These are phyloP conservation scores for Fusarium coffeatum DNA, from an alignment of 2,329 filamentous ascomycete species.

Conservation along the genomic window DNA sequence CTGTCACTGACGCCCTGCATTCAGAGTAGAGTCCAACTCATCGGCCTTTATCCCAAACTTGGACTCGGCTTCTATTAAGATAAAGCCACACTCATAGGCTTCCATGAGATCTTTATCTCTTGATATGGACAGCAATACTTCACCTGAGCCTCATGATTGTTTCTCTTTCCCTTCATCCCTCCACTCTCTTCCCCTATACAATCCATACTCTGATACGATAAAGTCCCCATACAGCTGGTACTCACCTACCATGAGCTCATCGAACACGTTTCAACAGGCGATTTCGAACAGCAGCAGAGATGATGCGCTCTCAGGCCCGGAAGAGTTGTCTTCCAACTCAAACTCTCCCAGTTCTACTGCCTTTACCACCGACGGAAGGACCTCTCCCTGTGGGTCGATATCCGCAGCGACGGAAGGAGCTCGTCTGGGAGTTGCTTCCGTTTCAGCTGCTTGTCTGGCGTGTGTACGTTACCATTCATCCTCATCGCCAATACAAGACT, in stretches of 20 bases:
- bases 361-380: slow-evolving; percentile 23
- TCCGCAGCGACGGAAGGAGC: slow-evolving; percentile 30
- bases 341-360: slow-evolving; percentile 43
- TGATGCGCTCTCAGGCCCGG: slow-evolving; percentile 24
- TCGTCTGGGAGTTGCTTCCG: slow-evolving; percentile 51
- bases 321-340: slow-evolving; percentile 40
- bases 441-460: slow-evolving; percentile 64
- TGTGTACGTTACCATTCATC: slow-evolving; percentile 58
- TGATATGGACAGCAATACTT: slow-evolving; percentile 19
- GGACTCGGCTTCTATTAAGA: neutral
- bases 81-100: slow-evolving; percentile 1
- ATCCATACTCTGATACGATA: slow-evolving; percentile 28
- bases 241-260: slow-evolving; percentile 26
- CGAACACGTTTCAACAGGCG: slow-evolving; percentile 16
- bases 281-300: slow-evolving; percentile 20
- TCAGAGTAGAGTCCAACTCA: neutral
- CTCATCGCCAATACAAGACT: neutral
- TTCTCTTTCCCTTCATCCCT: slow-evolving; percentile 22
- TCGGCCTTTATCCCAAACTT: slow-evolving; percentile 9
- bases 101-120: slow-evolving; percentile 26
- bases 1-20: slow-evolving; percentile 4
- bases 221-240: slow-evolving; percentile 33
- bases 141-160: slow-evolving; percentile 16
- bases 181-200: slow-evolving; percentile 32
- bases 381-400: slow-evolving; percentile 36